Evolutionary conservation across 2,329 filamentous ascomycete genomes (phyloP).

Genomic region (Nigrospora osmanthi): DNA sequence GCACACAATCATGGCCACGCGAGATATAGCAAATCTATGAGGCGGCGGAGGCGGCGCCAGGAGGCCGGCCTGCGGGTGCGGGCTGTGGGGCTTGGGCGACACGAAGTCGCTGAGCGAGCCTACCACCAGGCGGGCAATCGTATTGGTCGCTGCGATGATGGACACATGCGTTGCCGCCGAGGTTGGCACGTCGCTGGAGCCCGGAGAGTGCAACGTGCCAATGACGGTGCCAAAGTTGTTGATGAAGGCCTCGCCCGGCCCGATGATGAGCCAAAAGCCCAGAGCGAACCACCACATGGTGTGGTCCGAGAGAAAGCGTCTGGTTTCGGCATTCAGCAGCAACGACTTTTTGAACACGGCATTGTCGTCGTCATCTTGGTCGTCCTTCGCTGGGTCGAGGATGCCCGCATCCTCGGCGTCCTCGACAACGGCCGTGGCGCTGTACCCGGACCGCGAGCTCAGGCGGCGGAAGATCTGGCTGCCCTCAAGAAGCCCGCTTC

Average conservation of each 20-base stretch:
- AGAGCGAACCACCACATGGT: slow-evolving; percentile 95
- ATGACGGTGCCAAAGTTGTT: slow-evolving; percentile 96
- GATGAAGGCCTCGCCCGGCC: slow-evolving; percentile 94
- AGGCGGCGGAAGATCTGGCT: slow-evolving; percentile 62
- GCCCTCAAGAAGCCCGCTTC: slow-evolving; percentile 73
- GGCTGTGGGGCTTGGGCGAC: slow-evolving; percentile 58
- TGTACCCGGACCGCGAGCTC: slow-evolving; percentile 50
- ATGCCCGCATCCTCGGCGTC: slow-evolving; percentile 34
- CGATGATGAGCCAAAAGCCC: slow-evolving; percentile 88
- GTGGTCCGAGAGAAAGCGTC: slow-evolving; percentile 72
- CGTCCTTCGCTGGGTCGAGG: slow-evolving; percentile 27
- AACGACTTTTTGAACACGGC: slow-evolving; percentile 72
- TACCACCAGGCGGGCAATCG: slow-evolving; percentile 80
- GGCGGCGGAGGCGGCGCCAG: slow-evolving; percentile 22
- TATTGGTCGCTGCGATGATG: slow-evolving; percentile 84
- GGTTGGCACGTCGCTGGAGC: slow-evolving; percentile 36
- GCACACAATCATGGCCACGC: slow-evolving; percentile 69
- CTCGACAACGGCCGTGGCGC: slow-evolving; percentile 42
- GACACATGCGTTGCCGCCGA: slow-evolving; percentile 84
- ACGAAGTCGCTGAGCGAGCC: slow-evolving; percentile 84
- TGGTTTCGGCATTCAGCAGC: slow-evolving; percentile 86
- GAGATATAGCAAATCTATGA: slow-evolving; percentile 56
- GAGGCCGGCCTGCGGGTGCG: slow-evolving; percentile 41
- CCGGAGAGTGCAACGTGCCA: slow-evolving; percentile 66
- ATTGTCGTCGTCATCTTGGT: slow-evolving; percentile 31